Conservation (phyloP, 495 filamentous ascomycete species). For the Xeromyces bisporus region DNA sequence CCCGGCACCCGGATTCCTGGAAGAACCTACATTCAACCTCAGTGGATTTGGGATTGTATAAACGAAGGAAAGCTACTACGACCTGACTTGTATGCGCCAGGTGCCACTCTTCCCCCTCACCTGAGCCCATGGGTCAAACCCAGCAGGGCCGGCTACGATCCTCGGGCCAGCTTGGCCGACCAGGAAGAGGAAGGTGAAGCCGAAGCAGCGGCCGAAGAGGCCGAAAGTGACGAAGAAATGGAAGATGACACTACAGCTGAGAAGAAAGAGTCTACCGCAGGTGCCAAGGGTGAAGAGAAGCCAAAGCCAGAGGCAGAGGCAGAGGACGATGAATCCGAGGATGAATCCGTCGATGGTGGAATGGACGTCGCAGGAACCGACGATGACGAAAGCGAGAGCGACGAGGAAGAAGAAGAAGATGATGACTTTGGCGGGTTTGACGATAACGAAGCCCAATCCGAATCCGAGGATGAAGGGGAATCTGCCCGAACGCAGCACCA, state of each 20-base stretch:
- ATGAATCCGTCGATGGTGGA: slow-evolving; percentile 30
- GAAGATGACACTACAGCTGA: slow-evolving; percentile 21
- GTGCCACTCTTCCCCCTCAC: slow-evolving; percentile 78
- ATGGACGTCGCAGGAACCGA: slow-evolving; percentile 41
- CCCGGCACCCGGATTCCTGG: slow-evolving; percentile 59
- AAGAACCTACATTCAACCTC: slow-evolving; percentile 82
- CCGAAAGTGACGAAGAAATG: slow-evolving; percentile 30
- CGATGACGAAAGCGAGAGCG: slow-evolving; percentile 31
- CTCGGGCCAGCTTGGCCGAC: slow-evolving; percentile 55
- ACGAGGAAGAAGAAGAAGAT: slow-evolving; percentile 22
- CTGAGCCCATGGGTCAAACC: slow-evolving; percentile 90
- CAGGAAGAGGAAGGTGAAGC: slow-evolving; percentile 70
- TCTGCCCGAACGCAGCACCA: slow-evolving; percentile 46
- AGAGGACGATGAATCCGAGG: slow-evolving; percentile 35
- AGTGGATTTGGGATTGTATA: slow-evolving; percentile 95
- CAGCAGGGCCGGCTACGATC: slow-evolving; percentile 72
- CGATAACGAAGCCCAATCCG: slow-evolving; percentile 22
- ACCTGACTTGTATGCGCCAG: slow-evolving; percentile 78
- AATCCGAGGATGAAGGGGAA: slow-evolving; percentile 38
- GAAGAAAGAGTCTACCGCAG: slow-evolving; percentile 21
- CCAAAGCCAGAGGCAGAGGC: slow-evolving; percentile 43
- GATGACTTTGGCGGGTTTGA: slow-evolving; percentile 26
- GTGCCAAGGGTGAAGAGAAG: slow-evolving; percentile 21
- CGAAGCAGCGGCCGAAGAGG: slow-evolving; percentile 48
- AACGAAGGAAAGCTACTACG: slow-evolving; percentile 78